These are phyloP conservation scores for Russula sp. DNA, from an alignment of 768 basidiomycete genomes.

Conservation along the genomic window DNA sequence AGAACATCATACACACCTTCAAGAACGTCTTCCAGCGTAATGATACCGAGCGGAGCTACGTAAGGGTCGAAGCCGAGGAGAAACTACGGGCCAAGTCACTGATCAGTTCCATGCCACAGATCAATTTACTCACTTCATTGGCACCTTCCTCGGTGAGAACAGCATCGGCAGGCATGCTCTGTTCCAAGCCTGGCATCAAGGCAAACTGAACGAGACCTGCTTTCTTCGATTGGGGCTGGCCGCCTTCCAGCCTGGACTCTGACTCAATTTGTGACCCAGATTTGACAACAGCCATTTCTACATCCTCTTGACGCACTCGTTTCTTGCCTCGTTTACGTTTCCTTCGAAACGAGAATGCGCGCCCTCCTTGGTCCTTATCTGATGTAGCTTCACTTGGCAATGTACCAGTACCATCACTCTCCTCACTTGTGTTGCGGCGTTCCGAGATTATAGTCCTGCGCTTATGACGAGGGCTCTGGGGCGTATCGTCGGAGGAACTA, in stretches of 20 bases:
- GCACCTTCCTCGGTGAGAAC: conserved; percentile 68
- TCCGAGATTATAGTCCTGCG: conserved; percentile 13
- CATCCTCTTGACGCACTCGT: conserved; percentile 19
- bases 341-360: conserved; percentile 20
- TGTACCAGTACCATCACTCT: conserved; percentile 25
- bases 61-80: conserved; percentile 75
- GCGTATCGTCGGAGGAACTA: conserved; percentile 42
- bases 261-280: conserved; percentile 25
- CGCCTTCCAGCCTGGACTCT: conserved; percentile 17
- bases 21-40: conserved; percentile 87
- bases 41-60: conserved; percentile 82
- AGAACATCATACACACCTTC: conserved; percentile 47
- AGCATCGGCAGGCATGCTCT: conserved; percentile 85
- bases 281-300: conserved; percentile 29
- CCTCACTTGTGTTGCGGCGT: conserved; percentile 4
- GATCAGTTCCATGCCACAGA: neutral
- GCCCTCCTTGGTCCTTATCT: conserved; percentile 20
- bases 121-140: conserved; percentile 47
- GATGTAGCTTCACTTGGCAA: conserved; percentile 17
- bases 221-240: conserved; percentile 21
- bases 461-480: conserved; percentile 1
- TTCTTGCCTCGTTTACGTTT: conserved; percentile 23
- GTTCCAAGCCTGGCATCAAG: conserved; percentile 41
- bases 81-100: conserved; percentile 39
- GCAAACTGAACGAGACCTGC: conserved; percentile 28